Evolutionary conservation across 441 rosid species (phyloP), one percentile per base, ranked within the genome.

Genomic region (Adansonia gregorii): DNA sequence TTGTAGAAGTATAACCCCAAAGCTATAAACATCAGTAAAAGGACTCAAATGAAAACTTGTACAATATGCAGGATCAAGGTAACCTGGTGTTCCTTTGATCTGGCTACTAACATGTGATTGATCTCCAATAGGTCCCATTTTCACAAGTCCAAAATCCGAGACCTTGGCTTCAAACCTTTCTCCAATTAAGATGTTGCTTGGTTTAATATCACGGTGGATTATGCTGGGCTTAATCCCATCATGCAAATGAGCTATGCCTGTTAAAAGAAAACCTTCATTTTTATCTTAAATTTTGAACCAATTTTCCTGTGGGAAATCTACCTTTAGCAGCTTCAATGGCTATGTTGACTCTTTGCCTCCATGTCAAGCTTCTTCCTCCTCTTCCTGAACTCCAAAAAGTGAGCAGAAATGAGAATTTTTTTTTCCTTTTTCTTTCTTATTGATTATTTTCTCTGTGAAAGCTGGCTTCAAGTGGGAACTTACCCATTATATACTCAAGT

Each of bases 311-410:
- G 3, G 52, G 55, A 46, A 74, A 41, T 17, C 46, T 55, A 82
- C 95, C 95, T 85, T 88, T 88, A 31, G 95, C 92, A 45, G 90
- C 88, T 82, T 90, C 72, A 48, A 89, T 89, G 17, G 95, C 93
- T 49, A 91, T 75, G 70, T 76, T 83, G 3, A 86, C 91, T 78
- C 90, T 85, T 49, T 89, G 87, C 83, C 83, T 87, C 92, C 93
- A 89, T 55, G 87, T 88, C 73, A 88, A 77, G 77, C 54, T 80
- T 74, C 82, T 83, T 24, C 84, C 85, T 48, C 79, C 77, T 80
- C 82, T 85, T 72, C 90, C 94, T 84, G 8, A 49, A 80, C 35
- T 46, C 70, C 71, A 61, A 6, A 43, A 66, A 24, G 20, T 22
- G 52, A 71, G 54, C 58, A 51, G 56, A 78, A 58, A 17, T 7